Evolutionary conservation across 2,329 filamentous ascomycete genomes (phyloP).

Genomic region (Alternaria conjuncta): DNA sequence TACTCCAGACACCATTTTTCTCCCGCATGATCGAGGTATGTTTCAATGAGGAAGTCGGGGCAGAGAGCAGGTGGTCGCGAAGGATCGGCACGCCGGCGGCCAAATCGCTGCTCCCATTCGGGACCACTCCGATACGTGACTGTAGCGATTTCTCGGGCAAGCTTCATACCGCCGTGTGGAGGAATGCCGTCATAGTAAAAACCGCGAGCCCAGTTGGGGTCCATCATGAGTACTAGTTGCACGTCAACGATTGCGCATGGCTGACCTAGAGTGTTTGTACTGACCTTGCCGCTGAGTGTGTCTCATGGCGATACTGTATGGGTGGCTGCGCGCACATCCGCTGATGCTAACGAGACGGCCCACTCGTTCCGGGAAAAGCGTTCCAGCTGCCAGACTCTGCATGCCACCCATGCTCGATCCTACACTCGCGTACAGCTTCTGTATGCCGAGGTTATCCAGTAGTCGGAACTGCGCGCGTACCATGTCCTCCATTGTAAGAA

Average conservation of each 20-base stretch:
- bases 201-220: constrained; percentile 93
- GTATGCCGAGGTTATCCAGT: constrained; percentile 77
- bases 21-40: constrained; percentile 95
- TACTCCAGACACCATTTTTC: constrained; percentile 99
- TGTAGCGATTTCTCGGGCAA: constrained; percentile 94
- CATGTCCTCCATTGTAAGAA: constrained; percentile 97
- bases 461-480: constrained; percentile 92
- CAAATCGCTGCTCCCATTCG: constrained; percentile 97
- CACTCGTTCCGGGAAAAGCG: constrained; percentile 82
- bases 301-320: constrained; percentile 98
- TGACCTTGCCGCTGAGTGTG: constrained; percentile 87
- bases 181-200: constrained; percentile 86
- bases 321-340: constrained; percentile 91
- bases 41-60: constrained; percentile 96
- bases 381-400: constrained; percentile 89
- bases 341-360: constrained; percentile 86
- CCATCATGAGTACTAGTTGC: constrained; percentile 86
- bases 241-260: constrained; percentile 10
- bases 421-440: constrained; percentile 86
- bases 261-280: not conserved
- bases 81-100: constrained; percentile 82
- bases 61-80: constrained; percentile 90
- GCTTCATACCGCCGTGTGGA: constrained; percentile 96
- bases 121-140: constrained; percentile 96
- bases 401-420: constrained; percentile 98